Evolutionary conservation across 2,329 filamentous ascomycete genomes (phyloP).

Genomic region (Helicocarpus griseus): DNA sequence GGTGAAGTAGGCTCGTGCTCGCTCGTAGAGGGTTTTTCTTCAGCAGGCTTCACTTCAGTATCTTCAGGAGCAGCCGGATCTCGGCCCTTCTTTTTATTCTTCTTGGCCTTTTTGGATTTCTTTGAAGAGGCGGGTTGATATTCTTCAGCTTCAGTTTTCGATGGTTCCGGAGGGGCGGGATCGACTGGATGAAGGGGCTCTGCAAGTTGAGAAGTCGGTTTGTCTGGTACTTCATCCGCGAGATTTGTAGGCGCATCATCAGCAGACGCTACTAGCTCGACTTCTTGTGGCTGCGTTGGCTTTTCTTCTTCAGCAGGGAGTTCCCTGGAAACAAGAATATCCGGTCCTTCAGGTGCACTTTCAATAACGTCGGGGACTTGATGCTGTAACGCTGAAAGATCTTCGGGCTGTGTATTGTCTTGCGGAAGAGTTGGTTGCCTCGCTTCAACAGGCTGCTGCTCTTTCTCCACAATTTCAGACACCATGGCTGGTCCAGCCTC

Average conservation of each 20-base stretch:
- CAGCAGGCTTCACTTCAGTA: background rate
- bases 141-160: constrained; percentile 7
- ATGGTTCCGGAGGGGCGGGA: background rate
- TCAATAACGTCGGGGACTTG: background rate
- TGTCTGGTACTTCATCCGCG: constrained; percentile 2
- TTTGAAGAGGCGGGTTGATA: constrained; percentile 11
- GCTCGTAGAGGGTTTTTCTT: background rate
- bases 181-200: background rate
- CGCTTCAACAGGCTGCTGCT: background rate
- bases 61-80: background rate
- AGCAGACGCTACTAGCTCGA: constrained; percentile 2
- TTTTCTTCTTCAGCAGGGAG: background rate
- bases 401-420: background rate
- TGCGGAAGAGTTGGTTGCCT: background rate
- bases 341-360: background rate
- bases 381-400: too few species aligned
- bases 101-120: constrained; percentile 21
- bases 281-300: background rate
- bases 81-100: constrained; percentile 12
- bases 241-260: background rate
- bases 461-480: background rate
- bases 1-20: background rate
- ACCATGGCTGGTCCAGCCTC: background rate
- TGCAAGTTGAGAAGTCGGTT: constrained; percentile 3
- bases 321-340: background rate